A percentile compares a stretch with the other conserved stretches of the same genome.
Conservation (phyloP, 768 basidiomycete genomes). For the Coprinopsis cinerea region DNA sequence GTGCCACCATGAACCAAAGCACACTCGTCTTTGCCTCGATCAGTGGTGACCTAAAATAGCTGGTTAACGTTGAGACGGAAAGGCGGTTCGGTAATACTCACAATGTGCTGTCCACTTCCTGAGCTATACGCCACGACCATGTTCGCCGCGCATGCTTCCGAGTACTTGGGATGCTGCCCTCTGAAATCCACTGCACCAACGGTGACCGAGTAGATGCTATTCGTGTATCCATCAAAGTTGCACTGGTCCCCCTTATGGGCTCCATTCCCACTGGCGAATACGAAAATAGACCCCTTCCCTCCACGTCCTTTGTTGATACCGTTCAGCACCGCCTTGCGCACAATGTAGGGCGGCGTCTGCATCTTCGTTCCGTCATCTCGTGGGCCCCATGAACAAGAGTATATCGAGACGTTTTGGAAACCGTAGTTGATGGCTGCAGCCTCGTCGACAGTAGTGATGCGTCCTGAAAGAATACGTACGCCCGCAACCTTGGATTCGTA, state of each 20-base stretch:
- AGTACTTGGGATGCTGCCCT: slow-evolving; percentile 91
- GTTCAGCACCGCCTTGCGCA: slow-evolving; percentile 88
- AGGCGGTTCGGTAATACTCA: slow-evolving; percentile 33
- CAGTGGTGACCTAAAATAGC: slow-evolving; percentile 76
- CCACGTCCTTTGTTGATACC: slow-evolving; percentile 76
- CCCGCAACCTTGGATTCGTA: slow-evolving; percentile 88
- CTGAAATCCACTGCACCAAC: slow-evolving; percentile 89
- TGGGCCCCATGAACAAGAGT: slow-evolving; percentile 97
- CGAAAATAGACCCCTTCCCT: slow-evolving; percentile 88
- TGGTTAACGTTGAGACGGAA: slow-evolving; percentile 5
- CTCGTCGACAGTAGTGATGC: slow-evolving; percentile 92
- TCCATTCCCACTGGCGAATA: slow-evolving; percentile 97
- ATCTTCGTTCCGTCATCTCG: slow-evolving; percentile 89
- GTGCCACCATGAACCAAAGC: slow-evolving; percentile 86
- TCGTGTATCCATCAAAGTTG: slow-evolving; percentile 99
- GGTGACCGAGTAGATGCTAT: slow-evolving; percentile 92
- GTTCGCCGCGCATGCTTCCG: slow-evolving; percentile 93
- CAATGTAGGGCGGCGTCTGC: slow-evolving; percentile 88
- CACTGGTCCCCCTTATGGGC: slow-evolving; percentile 90
- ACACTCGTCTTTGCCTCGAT: slow-evolving; percentile 78
- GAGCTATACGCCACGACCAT: slow-evolving; percentile 95
- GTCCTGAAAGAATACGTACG: slow-evolving; percentile 87
- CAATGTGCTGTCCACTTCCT: slow-evolving; percentile 88
- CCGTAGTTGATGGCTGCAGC: slow-evolving; percentile 91
- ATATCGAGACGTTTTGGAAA: slow-evolving; percentile 83